Base-by-base conservation (phyloP, 2,329 filamentous ascomycete genomes). In the Sarocladium brachiariae region DNA sequence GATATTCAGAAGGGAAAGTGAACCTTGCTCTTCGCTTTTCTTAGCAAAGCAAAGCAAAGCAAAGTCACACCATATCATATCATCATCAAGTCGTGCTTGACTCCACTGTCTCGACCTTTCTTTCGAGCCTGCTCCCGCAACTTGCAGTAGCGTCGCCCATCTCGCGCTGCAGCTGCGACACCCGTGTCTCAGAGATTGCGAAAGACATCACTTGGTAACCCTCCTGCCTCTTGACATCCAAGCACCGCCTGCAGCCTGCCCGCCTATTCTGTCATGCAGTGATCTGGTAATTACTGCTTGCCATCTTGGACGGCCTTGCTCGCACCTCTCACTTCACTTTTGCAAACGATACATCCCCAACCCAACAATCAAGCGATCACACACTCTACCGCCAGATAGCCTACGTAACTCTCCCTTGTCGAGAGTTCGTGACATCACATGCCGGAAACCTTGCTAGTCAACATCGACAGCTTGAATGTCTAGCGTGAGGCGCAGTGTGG, bases 131-230 rank as follows among this genome's bases (percentile, higher is more conserved):
- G 14, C 25, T 33, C n/a, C 43, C 24, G 25, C 43, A 31, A 19
- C 27, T 23, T 30, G 25, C 43, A 33, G 25, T 33, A 47, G 43
- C 24, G 43, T 13, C 25, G 27, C 25, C 43, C 24, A 16, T 8
- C 43, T 47, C 27, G 43, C 43, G 27, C 43, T 47, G 43, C 43
- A 47, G 14, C 18, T 47, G 43, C 43, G 43, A 47, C 43, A 47
- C n/a, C 10, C 43, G 43, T 47, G 43, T 47, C 43, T 47, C 27
- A 47, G 43, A 47, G 27, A 47, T 47, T 25, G 43, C 43, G 25
- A 47, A 25, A 47, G 25, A 31, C 24, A 19, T 19, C 25, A 33
- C 21, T 21, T 23, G n/a, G 24, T 16, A 5, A 13, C n/a, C 13
- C 19, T 21, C 24, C 27, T 31, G 21, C 25, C 43, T 47, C 43